A percentile compares a stretch with the other conserved stretches of the same genome.
These are phyloP conservation scores for Teunomyces aglyptinius DNA, from an alignment of 805 yeast species.

Conservation along the genomic window DNA sequence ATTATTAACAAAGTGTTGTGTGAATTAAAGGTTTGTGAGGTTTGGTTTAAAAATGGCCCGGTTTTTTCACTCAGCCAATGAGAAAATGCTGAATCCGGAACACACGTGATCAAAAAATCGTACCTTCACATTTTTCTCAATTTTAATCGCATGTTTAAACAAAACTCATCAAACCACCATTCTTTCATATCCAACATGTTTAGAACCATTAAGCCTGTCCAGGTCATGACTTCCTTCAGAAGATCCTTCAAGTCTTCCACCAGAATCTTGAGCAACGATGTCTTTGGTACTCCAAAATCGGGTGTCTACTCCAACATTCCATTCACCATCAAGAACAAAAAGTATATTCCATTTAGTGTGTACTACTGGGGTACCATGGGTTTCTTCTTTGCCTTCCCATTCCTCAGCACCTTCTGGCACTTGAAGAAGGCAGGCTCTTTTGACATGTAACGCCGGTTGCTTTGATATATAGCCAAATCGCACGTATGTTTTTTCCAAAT, in stretches of 20 bases:
- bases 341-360: slow-evolving; percentile 74
- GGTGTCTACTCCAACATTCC: slow-evolving; percentile 94
- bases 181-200: slow-evolving; percentile 2
- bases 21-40: background rate
- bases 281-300: slow-evolving; percentile 38
- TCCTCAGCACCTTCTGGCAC: slow-evolving; percentile 75
- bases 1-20: slow-evolving; percentile 28
- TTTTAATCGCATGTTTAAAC: too few relatives aligned
- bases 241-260: slow-evolving; percentile 50
- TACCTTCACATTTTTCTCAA: background rate
- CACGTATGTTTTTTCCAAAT: background rate
- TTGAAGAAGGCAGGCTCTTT: slow-evolving; percentile 76
- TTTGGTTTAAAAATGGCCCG: slow-evolving; percentile 3
- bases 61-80: slow-evolving; percentile 4
- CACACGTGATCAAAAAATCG: background rate
- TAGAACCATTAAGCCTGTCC: slow-evolving; percentile 17
- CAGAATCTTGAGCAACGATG: slow-evolving; percentile 28
- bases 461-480: background rate
- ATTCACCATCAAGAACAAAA: slow-evolving; percentile 90
- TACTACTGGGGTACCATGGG: slow-evolving; percentile 74
- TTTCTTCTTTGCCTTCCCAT: slow-evolving; percentile 55
- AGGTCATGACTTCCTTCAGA: slow-evolving; percentile 11
- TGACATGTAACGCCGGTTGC: slow-evolving; percentile 1
- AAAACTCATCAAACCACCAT: background rate
- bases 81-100: background rate